Evolutionary conservation across 164 flowering plant genomes (phyloP).

Genomic region (Taxillus chinensis): DNA sequence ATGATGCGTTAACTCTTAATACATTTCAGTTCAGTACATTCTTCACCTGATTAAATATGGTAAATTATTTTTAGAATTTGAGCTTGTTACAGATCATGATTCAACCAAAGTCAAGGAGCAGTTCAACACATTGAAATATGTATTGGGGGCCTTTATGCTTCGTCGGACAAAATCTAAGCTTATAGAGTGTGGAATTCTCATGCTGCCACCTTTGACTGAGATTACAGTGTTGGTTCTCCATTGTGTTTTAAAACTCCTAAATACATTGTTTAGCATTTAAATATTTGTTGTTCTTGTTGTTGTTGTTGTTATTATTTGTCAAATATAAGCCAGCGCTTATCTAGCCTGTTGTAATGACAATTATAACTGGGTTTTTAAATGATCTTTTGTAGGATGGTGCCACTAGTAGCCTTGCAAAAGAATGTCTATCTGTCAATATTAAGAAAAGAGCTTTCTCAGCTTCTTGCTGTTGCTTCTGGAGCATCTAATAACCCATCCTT

Average conservation of each 20-base stretch:
- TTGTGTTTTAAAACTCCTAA: constrained; percentile 4
- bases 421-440: constrained; percentile 75
- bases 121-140: constrained; percentile 42
- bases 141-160: constrained; percentile 76
- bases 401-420: constrained; percentile 68
- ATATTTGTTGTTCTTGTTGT: background rate
- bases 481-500: constrained; percentile 58
- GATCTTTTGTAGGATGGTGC: constrained; percentile 56
- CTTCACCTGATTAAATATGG: no score
- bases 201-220: constrained; percentile 82
- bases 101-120: constrained; percentile 28
- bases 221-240: constrained; percentile 61
- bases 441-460: constrained; percentile 78
- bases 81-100: constrained; percentile 27
- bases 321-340: background rate
- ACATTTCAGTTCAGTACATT: no score
- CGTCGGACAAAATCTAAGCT: constrained; percentile 83
- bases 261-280: background rate
- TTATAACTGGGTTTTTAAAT: constrained; percentile 1
- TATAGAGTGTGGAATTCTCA: constrained; percentile 55
- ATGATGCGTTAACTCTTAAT: no score
- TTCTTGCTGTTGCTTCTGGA: constrained; percentile 69
- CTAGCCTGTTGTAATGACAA: background rate
- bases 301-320: no score
- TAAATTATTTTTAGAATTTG: background rate